Percentiles rank a stretch among this genome's conserved stretches.
Evolutionary conservation across 1,284 basidiomycete genomes (phyloP).

Genomic region (Pseudozyma hubeiensis): DNA sequence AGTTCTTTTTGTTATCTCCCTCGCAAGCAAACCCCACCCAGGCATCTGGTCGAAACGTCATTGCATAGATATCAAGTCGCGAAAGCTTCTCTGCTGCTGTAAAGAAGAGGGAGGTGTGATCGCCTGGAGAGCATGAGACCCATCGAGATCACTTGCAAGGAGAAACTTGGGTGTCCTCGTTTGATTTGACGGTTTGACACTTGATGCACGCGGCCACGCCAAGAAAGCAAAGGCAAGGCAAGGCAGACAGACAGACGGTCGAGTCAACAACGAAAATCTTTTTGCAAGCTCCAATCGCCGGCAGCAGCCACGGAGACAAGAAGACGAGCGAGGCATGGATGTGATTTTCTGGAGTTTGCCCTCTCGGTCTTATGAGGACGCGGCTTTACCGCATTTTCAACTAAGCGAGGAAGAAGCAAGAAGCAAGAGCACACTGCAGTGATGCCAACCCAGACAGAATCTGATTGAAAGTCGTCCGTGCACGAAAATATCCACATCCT

Average conservation of each 20-base stretch:
- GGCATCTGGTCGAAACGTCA: too few relatives aligned
- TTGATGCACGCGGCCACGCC: slow-evolving; percentile 3
- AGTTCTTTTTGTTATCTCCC: background rate
- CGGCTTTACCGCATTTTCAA: slow-evolving; percentile 35
- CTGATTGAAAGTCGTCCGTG: slow-evolving; percentile 22
- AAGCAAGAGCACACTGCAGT: background rate
- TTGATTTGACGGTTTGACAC: background rate
- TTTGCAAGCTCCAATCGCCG: slow-evolving; percentile 3
- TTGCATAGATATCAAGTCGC: too few relatives aligned
- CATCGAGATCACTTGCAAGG: background rate
- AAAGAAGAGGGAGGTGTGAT: background rate
- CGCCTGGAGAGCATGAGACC: background rate
- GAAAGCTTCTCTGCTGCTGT: too few relatives aligned
- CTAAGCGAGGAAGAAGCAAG: background rate
- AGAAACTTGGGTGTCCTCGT: slow-evolving; percentile 3
- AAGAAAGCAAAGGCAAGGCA: background rate
- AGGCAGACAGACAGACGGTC: background rate
- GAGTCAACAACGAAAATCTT: background rate
- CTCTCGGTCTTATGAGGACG: slow-evolving; percentile 22
- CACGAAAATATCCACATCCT: slow-evolving; percentile 1
- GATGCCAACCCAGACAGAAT: slow-evolving; percentile 10
- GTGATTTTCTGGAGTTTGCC: background rate
- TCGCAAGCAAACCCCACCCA: background rate
- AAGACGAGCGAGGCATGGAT: slow-evolving; percentile 1
- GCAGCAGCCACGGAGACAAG: slow-evolving; percentile 3